A percentile compares a stretch with the other conserved stretches of the same genome.
These are phyloP conservation scores for Lyophyllum atratum DNA, from an alignment of 768 basidiomycete species.

Conservation along the genomic window DNA sequence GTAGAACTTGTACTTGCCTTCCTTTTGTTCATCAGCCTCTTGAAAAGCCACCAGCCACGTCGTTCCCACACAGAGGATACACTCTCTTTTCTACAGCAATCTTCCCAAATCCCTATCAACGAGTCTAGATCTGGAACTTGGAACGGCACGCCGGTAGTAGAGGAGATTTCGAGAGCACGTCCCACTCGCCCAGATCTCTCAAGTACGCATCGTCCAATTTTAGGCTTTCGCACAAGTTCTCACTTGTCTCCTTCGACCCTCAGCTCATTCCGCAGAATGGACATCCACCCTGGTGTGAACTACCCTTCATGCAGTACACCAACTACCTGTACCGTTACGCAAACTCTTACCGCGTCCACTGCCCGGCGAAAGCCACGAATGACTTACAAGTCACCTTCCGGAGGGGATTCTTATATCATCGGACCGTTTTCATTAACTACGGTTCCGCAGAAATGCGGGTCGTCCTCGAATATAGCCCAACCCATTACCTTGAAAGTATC, in stretches of 20 bases:
- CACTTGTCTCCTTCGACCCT: not conserved
- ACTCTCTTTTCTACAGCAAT: not conserved
- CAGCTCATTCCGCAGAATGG: not conserved
- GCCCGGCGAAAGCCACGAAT: slow-evolving; percentile 56
- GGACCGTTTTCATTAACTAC: slow-evolving; percentile 11
- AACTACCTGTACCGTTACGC: slow-evolving; percentile 8
- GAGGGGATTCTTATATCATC: slow-evolving; percentile 24
- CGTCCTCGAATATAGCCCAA: slow-evolving; percentile 8
- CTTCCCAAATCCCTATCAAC: not conserved
- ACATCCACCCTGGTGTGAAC: not conserved
- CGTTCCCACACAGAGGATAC: not conserved
- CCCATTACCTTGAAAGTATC: slow-evolving; percentile 8
- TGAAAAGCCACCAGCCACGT: not conserved
- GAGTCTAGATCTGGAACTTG: not conserved
- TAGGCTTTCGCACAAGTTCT: not conserved
- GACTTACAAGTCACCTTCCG: slow-evolving; percentile 61
- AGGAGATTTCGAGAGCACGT: not conserved
- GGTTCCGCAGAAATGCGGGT: slow-evolving; percentile 7
- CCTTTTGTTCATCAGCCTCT: slow-evolving; percentile 9
- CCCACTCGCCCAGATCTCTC: not conserved
- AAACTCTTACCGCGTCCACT: slow-evolving; percentile 18
- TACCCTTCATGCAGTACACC: not conserved
- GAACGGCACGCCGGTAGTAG: not conserved
- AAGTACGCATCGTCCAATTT: not conserved
- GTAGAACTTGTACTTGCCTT: slow-evolving; percentile 3